Percentiles rank a stretch among this genome's conserved stretches.
Evolutionary conservation across 2,329 filamentous ascomycete genomes (phyloP).

Genomic region (Sporothrix pseudoabietina): DNA sequence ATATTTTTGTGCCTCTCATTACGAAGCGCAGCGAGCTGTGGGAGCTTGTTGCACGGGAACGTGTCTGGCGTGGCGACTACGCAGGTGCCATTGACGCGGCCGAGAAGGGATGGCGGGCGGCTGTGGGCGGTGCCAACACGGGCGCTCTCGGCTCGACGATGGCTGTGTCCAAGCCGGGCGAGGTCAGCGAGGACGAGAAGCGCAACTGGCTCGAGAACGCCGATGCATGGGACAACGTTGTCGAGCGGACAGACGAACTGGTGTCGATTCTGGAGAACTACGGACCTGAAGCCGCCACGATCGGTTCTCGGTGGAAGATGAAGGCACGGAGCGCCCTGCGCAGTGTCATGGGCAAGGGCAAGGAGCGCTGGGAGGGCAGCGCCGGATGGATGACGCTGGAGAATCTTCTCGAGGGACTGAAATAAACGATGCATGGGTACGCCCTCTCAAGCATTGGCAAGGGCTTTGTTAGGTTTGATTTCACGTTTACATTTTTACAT

Average conservation of each 20-base stretch:
- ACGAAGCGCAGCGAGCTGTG: constrained; percentile 77
- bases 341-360: constrained; percentile 79
- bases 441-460: neutral
- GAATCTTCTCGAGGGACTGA: constrained; percentile 57
- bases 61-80: constrained; percentile 72
- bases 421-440: constrained; percentile 4
- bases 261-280: constrained; percentile 83
- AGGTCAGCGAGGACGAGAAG: constrained; percentile 40
- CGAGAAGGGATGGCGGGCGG: constrained; percentile 86
- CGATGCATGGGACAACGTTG: constrained; percentile 70
- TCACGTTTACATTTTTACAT: neutral
- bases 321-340: constrained; percentile 84
- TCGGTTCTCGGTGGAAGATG: constrained; percentile 81
- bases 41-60: constrained; percentile 70
- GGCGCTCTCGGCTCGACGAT: constrained; percentile 48
- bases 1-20: constrained; percentile 76
- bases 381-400: constrained; percentile 66
- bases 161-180: constrained; percentile 38
- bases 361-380: constrained; percentile 78
- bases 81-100: constrained; percentile 75
- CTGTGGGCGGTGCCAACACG: constrained; percentile 45
- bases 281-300: constrained; percentile 63
- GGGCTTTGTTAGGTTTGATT: neutral
- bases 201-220: constrained; percentile 61
- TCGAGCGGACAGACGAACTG: constrained; percentile 76